Conservation (phyloP, 1,284 basidiomycete species). For the Tetrapyrgos nigripes region DNA sequence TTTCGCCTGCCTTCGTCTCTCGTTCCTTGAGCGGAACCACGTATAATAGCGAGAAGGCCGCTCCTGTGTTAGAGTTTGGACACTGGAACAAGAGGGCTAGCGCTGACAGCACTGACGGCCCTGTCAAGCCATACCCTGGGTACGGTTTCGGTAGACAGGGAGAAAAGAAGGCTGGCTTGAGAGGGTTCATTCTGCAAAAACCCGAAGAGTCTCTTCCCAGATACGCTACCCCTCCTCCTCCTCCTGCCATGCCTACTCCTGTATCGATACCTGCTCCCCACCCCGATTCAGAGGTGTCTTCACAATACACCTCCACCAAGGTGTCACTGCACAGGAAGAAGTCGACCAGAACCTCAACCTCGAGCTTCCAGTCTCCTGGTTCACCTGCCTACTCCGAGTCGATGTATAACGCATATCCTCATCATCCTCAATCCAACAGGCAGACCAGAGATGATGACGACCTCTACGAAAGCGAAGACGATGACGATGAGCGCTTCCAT, state of each 20-base stretch:
- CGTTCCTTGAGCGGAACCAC: conserved; percentile 34
- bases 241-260: conserved; percentile 5
- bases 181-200: conserved; percentile 53
- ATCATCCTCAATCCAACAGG: background rate
- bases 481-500: conserved; percentile 10
- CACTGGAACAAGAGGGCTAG: conserved; percentile 33
- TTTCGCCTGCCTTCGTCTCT: conserved; percentile 44
- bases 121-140: too few species aligned
- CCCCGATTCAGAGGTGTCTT: background rate
- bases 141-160: conserved; percentile 81
- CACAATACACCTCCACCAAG: background rate
- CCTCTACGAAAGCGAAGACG: conserved; percentile 17
- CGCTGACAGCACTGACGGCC: too few species aligned
- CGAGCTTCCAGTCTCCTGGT: conserved; percentile 35
- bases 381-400: background rate
- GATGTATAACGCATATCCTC: background rate
- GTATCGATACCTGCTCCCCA: conserved; percentile 3
- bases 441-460: background rate
- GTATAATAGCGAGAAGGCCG: conserved; percentile 26
- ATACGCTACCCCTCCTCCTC: conserved; percentile 40
- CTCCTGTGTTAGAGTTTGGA: conserved; percentile 22
- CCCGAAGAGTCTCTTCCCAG: conserved; percentile 66
- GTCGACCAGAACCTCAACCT: conserved; percentile 29
- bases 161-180: conserved; percentile 72
- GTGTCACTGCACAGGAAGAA: conserved; percentile 19